Conservation (phyloP, 1,284 basidiomycete species). For the Trichosporon sp. region DNA sequence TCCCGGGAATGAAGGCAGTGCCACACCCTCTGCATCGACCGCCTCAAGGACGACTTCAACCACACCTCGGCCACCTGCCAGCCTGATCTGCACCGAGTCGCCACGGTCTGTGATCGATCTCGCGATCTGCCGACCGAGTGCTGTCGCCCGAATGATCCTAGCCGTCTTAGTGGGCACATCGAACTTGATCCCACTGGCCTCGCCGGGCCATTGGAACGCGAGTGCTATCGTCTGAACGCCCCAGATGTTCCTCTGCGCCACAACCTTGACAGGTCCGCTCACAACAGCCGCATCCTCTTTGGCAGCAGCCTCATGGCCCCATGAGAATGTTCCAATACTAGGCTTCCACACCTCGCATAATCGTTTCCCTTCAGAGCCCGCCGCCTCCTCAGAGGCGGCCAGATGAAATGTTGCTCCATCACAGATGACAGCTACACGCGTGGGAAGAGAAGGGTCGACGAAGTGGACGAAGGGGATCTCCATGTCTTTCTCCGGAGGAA, state of each 20-base stretch:
- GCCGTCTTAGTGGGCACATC: conserved; percentile 6
- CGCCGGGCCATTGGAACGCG: conserved; percentile 24
- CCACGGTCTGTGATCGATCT: not conserved
- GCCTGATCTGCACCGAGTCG: not conserved
- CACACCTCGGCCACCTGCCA: conserved; percentile 11
- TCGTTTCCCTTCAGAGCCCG: not conserved
- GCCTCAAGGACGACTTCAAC: conserved; percentile 28
- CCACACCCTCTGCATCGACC: conserved; percentile 15
- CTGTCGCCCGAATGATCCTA: conserved; percentile 19
- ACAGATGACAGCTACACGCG: conserved; percentile 6
- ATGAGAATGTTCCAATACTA: conserved; percentile 17
- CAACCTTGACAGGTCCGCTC: conserved; percentile 23
- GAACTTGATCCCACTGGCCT: conserved; percentile 23
- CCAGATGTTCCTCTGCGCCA: conserved; percentile 24
- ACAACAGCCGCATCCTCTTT: conserved; percentile 4
- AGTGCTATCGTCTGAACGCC: conserved; percentile 19
- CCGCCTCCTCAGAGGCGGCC: not conserved
- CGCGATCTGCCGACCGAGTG: conserved; percentile 7
- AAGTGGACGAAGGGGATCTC: conserved; percentile 29
- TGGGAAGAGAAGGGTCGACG: conserved; percentile 12
- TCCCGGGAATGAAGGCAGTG: conserved; percentile 21
- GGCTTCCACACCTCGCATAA: conserved; percentile 5
- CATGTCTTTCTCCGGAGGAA: conserved; percentile 21
- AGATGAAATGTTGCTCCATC: not conserved
- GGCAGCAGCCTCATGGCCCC: conserved; percentile 18